Evolutionary conservation across 345 rosid species (phyloP).

Genomic region (Boechera stricta): DNA sequence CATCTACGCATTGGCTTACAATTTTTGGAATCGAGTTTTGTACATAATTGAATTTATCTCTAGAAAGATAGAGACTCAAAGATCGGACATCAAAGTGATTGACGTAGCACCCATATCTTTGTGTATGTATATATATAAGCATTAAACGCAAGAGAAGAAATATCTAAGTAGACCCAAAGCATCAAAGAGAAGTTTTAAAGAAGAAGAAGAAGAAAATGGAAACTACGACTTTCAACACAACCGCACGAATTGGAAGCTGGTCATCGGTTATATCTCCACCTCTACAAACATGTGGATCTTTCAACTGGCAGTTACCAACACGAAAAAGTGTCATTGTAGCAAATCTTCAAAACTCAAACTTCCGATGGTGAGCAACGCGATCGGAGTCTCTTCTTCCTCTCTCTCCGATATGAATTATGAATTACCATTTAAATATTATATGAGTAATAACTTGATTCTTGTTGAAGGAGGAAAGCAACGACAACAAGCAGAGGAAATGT

Average conservation of each 20-base stretch:
- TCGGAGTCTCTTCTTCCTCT: background rate
- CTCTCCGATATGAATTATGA: background rate
- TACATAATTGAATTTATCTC: constrained; percentile 1
- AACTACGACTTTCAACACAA: constrained; percentile 18
- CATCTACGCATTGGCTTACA: constrained; percentile 37
- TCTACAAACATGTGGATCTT: constrained; percentile 8
- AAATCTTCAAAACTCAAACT: constrained; percentile 38
- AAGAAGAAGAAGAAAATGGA: constrained; percentile 31
- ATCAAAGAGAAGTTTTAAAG: constrained; percentile 9
- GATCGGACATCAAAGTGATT: constrained; percentile 1
- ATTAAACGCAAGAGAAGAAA: background rate
- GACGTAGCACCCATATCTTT: constrained; percentile 46
- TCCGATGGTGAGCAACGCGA: constrained; percentile 32
- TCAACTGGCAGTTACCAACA: constrained; percentile 22
- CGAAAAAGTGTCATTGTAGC: constrained; percentile 13
- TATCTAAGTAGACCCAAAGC: constrained; percentile 1
- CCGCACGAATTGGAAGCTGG: constrained; percentile 35
- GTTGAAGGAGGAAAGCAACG: constrained; percentile 35
- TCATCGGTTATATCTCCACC: constrained; percentile 29
- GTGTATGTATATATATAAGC: background rate
- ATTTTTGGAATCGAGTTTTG: constrained; percentile 15
- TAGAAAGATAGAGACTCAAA: constrained; percentile 10
- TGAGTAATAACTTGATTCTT: background rate
- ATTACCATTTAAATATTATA: background rate
- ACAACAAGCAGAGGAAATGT: constrained; percentile 38